phyloP scores from a whole-genome alignment of 2,329 filamentous ascomycete genomes.

The Neofusicoccum parvum region DNA sequence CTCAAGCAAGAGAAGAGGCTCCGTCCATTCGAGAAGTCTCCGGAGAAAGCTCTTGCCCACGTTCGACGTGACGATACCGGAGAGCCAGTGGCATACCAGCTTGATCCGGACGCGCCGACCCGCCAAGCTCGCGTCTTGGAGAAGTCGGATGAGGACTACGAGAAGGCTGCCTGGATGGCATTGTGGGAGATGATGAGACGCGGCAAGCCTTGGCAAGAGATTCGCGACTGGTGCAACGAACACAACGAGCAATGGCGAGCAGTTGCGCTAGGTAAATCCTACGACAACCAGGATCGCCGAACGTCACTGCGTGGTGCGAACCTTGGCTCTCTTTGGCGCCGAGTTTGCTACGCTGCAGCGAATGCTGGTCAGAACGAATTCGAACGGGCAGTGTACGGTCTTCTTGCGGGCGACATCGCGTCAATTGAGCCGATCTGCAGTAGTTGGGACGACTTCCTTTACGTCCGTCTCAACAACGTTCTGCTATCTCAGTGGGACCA shows the following conservation, averaged over 20 bases:
- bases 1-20: conserved; percentile 90
- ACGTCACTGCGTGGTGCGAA: conserved; percentile 30
- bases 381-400: conserved; percentile 85
- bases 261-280: conserved; percentile 74
- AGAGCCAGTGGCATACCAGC: conserved; percentile 74
- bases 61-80: conserved; percentile 47
- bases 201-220: conserved; percentile 72
- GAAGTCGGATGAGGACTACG: conserved; percentile 82
- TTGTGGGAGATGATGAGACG: conserved; percentile 90
- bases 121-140: conserved; percentile 78
- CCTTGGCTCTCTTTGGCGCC: conserved; percentile 65
- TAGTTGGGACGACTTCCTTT: conserved; percentile 84
- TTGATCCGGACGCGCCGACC: conserved; percentile 88
- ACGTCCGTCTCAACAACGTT: conserved; percentile 84
- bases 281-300: conserved; percentile 43
- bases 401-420: conserved; percentile 81
- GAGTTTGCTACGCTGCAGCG: conserved; percentile 74
- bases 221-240: conserved; percentile 84
- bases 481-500: conserved; percentile 77
- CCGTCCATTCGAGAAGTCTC: conserved; percentile 58
- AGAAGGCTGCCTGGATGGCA: conserved; percentile 88
- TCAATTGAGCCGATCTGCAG: conserved; percentile 76
- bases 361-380: conserved; percentile 72
- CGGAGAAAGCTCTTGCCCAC: conserved; percentile 47
- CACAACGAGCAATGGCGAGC: conserved; percentile 89